Conservation (phyloP, 345 rosid species). For the Arabis hirsuta region DNA sequence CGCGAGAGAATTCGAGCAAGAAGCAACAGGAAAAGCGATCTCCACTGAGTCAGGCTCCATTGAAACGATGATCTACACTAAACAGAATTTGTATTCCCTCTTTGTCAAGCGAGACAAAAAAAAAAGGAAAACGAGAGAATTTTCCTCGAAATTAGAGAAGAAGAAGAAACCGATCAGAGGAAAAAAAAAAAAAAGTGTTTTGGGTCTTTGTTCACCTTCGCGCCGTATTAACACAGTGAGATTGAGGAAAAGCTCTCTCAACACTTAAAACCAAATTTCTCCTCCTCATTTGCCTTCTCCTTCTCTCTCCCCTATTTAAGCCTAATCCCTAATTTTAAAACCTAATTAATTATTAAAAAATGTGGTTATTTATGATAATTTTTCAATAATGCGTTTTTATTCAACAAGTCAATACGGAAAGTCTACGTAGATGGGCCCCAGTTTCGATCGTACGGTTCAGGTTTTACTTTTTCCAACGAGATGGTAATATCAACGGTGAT, state of each 20-base stretch:
- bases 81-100: conserved; percentile 32
- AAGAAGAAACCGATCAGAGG: conserved; percentile 33
- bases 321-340: conserved; percentile 17
- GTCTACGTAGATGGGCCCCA: conserved; percentile 18
- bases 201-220: conserved; percentile 24
- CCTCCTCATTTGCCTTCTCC: background rate
- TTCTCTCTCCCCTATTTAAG: conserved; percentile 1
- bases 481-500: background rate
- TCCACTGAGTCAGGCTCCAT: conserved; percentile 78
- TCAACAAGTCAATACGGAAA: conserved; percentile 35
- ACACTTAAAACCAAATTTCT: conserved; percentile 9
- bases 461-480: background rate
- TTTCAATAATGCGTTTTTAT: conserved; percentile 25
- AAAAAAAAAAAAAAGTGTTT: background rate
- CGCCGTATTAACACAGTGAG: conserved; percentile 42
- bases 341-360: conserved; percentile 33
- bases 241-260: conserved; percentile 9
- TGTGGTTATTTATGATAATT: too few species aligned
- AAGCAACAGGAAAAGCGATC: conserved; percentile 57
- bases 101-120: conserved; percentile 33
- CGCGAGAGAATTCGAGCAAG: conserved; percentile 45
- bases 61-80: conserved; percentile 18
- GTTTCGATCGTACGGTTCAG: background rate
- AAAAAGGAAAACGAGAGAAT: conserved; percentile 26
- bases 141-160: conserved; percentile 1